These are phyloP conservation scores for Hamamelis virginiana DNA, from an alignment of 164 flowering plant genomes.

Conservation along the genomic window DNA sequence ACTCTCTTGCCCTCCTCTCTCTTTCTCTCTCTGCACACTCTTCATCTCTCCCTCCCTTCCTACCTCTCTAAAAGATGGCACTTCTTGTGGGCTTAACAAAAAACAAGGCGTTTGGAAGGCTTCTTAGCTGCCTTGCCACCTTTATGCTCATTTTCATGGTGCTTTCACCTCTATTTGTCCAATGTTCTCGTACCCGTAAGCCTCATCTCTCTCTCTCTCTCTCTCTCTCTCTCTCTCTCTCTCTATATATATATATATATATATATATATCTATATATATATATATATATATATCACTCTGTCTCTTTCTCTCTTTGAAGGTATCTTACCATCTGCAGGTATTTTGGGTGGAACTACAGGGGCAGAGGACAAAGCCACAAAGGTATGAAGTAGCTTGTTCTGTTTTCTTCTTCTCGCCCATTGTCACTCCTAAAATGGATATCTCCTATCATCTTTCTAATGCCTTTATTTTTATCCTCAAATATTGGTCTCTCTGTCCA, in stretches of 20 bases:
- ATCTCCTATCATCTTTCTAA: background rate
- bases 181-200: conserved; percentile 30
- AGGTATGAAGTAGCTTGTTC: conserved; percentile 11
- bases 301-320: background rate
- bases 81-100: too few species aligned
- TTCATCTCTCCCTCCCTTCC: too few species aligned
- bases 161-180: conserved; percentile 18
- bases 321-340: conserved; percentile 5
- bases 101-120: conserved; percentile 8
- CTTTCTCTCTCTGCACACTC: too few species aligned
- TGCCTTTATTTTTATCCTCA: too few species aligned
- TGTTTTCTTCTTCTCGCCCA: too few species aligned
- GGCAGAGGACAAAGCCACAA: background rate
- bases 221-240: conserved; percentile 4
- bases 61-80: too few species aligned
- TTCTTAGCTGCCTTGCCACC: conserved; percentile 10
- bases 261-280: too few species aligned
- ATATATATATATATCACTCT: too few species aligned
- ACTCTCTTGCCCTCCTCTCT: too few species aligned
- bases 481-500: too few species aligned
- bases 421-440: background rate
- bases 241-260: too few species aligned
- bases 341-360: conserved; percentile 6
- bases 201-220: background rate
- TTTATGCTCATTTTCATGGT: conserved; percentile 21